phyloP scores from a whole-genome alignment of 2,329 filamentous ascomycete genomes.

The Pyricularia pennisetigena region DNA sequence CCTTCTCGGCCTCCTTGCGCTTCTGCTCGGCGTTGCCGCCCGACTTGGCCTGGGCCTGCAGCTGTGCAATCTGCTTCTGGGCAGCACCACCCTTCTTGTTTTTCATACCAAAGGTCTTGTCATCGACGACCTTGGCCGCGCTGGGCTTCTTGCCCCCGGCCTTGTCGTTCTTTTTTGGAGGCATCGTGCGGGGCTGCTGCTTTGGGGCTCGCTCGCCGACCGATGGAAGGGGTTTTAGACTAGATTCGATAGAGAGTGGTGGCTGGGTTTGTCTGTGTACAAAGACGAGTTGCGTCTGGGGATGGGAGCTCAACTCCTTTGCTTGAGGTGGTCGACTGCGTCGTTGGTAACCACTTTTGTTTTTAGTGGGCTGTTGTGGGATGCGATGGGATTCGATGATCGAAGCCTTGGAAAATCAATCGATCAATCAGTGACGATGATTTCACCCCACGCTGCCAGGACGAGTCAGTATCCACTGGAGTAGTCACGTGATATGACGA shows the following conservation, averaged over 20 bases:
- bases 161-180: constrained; percentile 57
- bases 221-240: not conserved
- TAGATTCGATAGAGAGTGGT: not conserved
- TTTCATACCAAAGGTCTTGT: constrained; percentile 99
- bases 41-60: constrained; percentile 62
- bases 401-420: not conserved
- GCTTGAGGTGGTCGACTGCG: not conserved
- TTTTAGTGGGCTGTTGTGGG: not conserved
- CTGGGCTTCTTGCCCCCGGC: constrained; percentile 43
- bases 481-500: not conserved
- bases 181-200: constrained; percentile 45
- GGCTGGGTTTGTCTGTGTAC: not conserved
- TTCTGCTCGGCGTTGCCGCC: constrained; percentile 84
- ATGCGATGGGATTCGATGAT: not conserved
- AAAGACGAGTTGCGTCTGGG: not conserved
- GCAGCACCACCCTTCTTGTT: constrained; percentile 95
- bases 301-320: not conserved
- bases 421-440: not conserved
- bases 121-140: constrained; percentile 61
- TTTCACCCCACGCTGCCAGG: not conserved
- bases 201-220: constrained; percentile 3
- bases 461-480: not conserved
- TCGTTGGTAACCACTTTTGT: not conserved
- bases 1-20: constrained; percentile 60
- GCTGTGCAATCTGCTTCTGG: constrained; percentile 81